These are phyloP conservation scores for Setaria viridis DNA, from an alignment of 202 grass and related monocot species.

Conservation along the genomic window DNA sequence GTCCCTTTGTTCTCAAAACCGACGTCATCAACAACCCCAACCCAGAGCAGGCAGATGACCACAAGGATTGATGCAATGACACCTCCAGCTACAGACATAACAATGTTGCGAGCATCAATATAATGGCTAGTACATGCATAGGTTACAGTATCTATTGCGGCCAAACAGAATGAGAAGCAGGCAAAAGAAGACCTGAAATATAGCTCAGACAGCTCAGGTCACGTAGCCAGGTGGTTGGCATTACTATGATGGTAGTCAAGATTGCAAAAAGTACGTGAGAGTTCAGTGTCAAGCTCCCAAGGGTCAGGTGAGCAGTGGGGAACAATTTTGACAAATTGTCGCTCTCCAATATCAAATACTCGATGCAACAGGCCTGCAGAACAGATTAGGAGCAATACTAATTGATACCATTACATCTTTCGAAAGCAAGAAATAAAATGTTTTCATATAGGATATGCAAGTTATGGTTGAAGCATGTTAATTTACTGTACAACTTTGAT, in stretches of 20 bases:
- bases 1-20: conserved; percentile 74
- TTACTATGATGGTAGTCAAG: conserved; percentile 74
- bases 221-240: conserved; percentile 93
- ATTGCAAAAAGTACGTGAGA: conserved; percentile 78
- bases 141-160: neutral
- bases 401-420: neutral
- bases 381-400: neutral
- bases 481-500: neutral
- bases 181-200: conserved; percentile 68
- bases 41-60: conserved; percentile 75
- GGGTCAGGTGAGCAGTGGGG: conserved; percentile 70
- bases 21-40: conserved; percentile 69
- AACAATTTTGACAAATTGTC: conserved; percentile 88
- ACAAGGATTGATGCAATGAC: conserved; percentile 79
- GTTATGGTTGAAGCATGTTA: neutral
- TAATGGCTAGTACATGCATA: neutral
- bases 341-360: conserved; percentile 90
- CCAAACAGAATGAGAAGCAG: neutral
- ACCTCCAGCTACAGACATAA: conserved; percentile 71
- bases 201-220: conserved; percentile 85
- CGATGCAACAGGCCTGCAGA: conserved; percentile 92
- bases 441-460: neutral
- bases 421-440: neutral
- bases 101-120: conserved; percentile 9
- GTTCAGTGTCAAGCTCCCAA: conserved; percentile 62